Percentiles rank a stretch among this genome's conserved stretches.
phyloP scores from a whole-genome alignment of 2,329 filamentous ascomycete species.

The Diplodia seriata region DNA sequence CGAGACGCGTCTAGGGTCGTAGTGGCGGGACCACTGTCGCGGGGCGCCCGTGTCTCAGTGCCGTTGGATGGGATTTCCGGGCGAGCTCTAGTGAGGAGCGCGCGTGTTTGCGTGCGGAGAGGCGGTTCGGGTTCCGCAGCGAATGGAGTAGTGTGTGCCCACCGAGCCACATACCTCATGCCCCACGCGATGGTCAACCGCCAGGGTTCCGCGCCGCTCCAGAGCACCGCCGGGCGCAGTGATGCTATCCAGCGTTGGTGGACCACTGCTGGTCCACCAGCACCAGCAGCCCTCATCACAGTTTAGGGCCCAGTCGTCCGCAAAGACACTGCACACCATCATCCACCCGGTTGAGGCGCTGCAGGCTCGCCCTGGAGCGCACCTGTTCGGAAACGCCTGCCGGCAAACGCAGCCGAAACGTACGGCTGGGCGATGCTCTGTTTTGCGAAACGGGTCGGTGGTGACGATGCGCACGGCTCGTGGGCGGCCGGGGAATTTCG shows the following conservation, averaged over 20 bases:
- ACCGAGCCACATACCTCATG: conserved; percentile 15
- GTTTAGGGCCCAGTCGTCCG: background rate
- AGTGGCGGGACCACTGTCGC: background rate
- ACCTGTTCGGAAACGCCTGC: no score
- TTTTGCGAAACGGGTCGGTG: background rate
- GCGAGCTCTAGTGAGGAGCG: background rate
- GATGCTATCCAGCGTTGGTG: background rate
- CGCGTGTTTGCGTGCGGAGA: conserved; percentile 6
- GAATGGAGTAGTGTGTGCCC: conserved; percentile 17
- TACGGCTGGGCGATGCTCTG: background rate
- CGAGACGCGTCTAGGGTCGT: background rate
- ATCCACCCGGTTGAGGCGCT: no score
- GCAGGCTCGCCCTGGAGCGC: no score
- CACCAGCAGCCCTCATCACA: background rate
- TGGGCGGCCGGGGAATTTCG: background rate
- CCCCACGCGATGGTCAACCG: background rate
- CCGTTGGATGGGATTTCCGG: background rate
- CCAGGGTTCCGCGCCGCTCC: background rate
- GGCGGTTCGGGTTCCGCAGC: conserved; percentile 12
- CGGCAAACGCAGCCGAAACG: background rate
- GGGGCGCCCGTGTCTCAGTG: conserved; percentile 18
- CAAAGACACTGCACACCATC: no score
- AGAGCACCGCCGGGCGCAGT: background rate
- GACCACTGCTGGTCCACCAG: background rate
- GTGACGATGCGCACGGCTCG: background rate